Base-by-base conservation (phyloP, 2,329 filamentous ascomycete genomes). In the Fusarium algeriense region DNA sequence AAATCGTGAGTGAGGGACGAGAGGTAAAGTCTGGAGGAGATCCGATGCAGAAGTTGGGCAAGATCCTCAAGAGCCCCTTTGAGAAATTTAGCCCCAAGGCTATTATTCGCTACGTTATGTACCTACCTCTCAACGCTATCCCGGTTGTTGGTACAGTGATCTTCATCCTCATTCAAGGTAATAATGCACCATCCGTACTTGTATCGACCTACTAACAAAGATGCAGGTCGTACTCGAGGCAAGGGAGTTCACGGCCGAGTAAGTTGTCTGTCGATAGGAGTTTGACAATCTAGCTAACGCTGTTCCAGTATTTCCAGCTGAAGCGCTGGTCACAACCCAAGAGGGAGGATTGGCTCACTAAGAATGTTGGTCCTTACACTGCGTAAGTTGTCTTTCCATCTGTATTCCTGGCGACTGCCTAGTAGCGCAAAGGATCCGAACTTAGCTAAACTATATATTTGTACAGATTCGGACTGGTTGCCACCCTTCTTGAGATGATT, bases 41-140 rank as follows among this genome's bases (percentile, higher is more conserved):
- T 71, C 85, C 88, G 2, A 88, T 90, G 73, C 79, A 82, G 53
- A 84, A 86, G 75, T 80, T 91, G 3, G 89, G 89, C 26, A 89
- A 86, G 71, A 81, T 88, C 11, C 71, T 90, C 58, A 89, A 88
- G 79, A 86, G 75, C 49, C 88, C 88, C 1, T 89, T 91, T 71
- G 81, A 85, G 26, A 85, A 84, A 68, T 89, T 88, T 73, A 86
- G 85, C 32, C 85, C 85, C 32, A 88, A 85, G 75, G 90, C 91
- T 11, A 81, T 97, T 46, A 83, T 97, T 41, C 86, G 93, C 67
- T 95, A 95, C 76, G 78, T 97, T 70, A 88, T 98, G 83, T 96
- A 97, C 79, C 85, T 97, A 44, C 95, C 95, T 14, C 86, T 98
- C 67, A 98, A 98, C 83, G 94, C 97, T 78, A 94, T 98, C 56